Evolutionary conservation across 441 rosid species (phyloP).

Genomic region (Gossypium davidsonii): DNA sequence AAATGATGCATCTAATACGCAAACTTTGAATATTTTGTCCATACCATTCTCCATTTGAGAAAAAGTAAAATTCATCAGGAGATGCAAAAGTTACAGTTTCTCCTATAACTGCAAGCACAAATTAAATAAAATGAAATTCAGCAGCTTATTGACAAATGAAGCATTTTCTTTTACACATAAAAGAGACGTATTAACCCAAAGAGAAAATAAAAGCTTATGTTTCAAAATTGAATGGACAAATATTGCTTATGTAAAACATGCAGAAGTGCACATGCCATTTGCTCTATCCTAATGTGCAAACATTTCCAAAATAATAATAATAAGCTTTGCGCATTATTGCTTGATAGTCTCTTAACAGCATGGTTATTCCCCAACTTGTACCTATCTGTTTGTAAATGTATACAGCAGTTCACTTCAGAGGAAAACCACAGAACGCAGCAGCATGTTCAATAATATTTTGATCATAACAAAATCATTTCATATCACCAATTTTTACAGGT

Average conservation of each 20-base stretch:
- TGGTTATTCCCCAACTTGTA: not conserved
- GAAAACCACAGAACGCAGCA: not conserved
- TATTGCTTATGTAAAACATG: not conserved
- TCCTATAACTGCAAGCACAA: slow-evolving; percentile 68
- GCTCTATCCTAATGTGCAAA: not conserved
- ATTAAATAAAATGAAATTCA: not conserved
- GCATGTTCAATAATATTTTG: not conserved
- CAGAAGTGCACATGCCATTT: not conserved
- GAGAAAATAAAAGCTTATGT: not conserved
- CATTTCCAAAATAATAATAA: not conserved
- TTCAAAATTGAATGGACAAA: slow-evolving; percentile 6
- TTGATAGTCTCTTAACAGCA: not conserved
- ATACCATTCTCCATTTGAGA: slow-evolving; percentile 97
- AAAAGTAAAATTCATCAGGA: slow-evolving; percentile 55
- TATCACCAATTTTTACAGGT: not conserved
- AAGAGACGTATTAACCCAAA: not conserved
- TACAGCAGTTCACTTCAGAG: not conserved
- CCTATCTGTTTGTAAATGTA: not conserved
- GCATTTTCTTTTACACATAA: not conserved
- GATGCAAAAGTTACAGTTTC: slow-evolving; percentile 80
- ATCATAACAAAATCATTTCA: not conserved
- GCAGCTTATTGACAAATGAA: not conserved
- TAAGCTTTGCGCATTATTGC: not conserved
- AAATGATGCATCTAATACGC: not conserved
- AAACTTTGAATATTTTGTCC: slow-evolving; percentile 14